phyloP scores from a whole-genome alignment of 257 asterid species.

The Handroanthus guayacan region DNA sequence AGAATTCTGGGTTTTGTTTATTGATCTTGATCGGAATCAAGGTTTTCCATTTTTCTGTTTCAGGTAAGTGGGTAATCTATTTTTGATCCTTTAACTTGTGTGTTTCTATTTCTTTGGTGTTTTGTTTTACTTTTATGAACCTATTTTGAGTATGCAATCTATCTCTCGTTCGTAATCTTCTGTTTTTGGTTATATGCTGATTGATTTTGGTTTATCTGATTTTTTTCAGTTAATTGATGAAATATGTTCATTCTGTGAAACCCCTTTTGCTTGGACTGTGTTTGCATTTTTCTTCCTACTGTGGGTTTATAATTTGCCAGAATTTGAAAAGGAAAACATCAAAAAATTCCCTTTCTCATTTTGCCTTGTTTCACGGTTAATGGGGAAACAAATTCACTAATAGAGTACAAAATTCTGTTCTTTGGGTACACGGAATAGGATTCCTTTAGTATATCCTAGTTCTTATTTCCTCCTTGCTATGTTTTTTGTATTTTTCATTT shows the following conservation, averaged over 20 bases:
- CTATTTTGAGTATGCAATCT: constrained; percentile 1
- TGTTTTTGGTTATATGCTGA: background rate
- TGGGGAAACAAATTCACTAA: background rate
- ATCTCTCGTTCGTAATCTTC: background rate
- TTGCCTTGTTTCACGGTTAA: too few species aligned
- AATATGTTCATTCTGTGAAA: constrained; percentile 20
- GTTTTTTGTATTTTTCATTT: background rate
- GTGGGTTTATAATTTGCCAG: constrained; percentile 22
- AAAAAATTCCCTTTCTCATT: background rate
- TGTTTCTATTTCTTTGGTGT: background rate
- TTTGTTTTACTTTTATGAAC: background rate
- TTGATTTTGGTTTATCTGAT: background rate
- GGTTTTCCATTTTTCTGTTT: constrained; percentile 23
- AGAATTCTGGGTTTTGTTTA: constrained; percentile 37
- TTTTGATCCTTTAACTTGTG: background rate
- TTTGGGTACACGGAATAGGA: background rate
- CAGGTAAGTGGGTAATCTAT: constrained; percentile 42
- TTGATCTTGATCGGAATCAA: constrained; percentile 38
- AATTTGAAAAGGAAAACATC: constrained; percentile 39
- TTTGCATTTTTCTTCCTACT: background rate
- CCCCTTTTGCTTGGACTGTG: constrained; percentile 31
- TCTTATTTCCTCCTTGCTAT: background rate
- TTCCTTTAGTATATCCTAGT: background rate
- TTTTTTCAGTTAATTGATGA: constrained; percentile 7
- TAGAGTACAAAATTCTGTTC: background rate